Evolutionary conservation across 2,329 filamentous ascomycete species (phyloP).

Genomic region (Pseudogymnoascus sp.): DNA sequence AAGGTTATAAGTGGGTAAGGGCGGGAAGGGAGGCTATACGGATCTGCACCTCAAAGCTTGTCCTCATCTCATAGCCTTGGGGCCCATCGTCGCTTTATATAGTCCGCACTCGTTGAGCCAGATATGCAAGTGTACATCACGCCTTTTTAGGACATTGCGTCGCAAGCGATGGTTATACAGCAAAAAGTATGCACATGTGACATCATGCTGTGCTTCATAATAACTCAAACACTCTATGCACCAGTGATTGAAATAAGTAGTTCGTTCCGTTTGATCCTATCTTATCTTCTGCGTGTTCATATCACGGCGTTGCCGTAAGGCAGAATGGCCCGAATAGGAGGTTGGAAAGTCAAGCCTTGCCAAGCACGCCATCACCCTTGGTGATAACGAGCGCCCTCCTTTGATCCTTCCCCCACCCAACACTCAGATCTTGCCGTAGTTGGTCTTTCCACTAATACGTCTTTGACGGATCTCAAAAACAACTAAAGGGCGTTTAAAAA

Average conservation of each 20-base stretch:
- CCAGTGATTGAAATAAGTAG: not conserved
- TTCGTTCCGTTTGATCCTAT: not conserved
- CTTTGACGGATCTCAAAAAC: not conserved
- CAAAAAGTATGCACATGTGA: not conserved
- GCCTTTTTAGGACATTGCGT: not conserved
- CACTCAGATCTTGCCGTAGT: not conserved
- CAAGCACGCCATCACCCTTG: not conserved
- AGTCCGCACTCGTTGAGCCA: not conserved
- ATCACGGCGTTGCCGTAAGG: not conserved
- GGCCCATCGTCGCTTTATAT: not conserved
- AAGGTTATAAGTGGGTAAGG: not conserved
- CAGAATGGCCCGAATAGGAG: not conserved
- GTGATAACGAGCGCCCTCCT: not conserved
- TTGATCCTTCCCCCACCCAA: not conserved
- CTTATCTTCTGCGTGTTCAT: not conserved
- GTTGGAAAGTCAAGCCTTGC: not conserved
- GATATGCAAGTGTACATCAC: not conserved
- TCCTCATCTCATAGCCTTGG: not conserved
- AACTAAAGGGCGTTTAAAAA: not conserved
- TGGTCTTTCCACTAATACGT: not conserved
- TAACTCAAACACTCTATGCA: not conserved
- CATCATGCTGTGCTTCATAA: not conserved
- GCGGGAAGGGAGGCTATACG: not conserved
- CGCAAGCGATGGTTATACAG: not conserved
- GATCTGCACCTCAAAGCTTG: not conserved